Evolutionary conservation across 495 filamentous ascomycete species (phyloP).

Genomic region (Amniculicola lignicola): DNA sequence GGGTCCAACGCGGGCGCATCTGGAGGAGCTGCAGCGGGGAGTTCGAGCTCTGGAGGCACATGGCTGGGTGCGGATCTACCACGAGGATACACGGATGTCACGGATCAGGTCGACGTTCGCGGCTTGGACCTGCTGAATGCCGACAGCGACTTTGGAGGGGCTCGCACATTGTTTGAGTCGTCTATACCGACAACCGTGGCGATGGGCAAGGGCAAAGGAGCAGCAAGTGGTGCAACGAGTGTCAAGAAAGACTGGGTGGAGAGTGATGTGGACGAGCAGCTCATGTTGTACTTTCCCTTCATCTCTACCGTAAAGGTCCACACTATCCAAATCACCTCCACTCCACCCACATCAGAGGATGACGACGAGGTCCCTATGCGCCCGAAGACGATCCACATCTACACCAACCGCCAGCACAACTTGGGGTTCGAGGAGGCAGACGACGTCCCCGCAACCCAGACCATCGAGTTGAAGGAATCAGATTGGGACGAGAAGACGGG

Average conservation of each 20-base stretch:
- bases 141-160: constrained; percentile 64
- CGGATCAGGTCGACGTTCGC: constrained; percentile 71
- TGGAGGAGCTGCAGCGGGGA: constrained; percentile 45
- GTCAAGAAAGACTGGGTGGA: constrained; percentile 89
- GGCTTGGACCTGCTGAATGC: constrained; percentile 85
- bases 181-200: constrained; percentile 64
- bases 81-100: constrained; percentile 79
- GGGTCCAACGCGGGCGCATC: no score
- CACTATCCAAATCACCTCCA: constrained; percentile 82
- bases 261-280: constrained; percentile 97
- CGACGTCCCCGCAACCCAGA: constrained; percentile 74
- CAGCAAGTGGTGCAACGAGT: constrained; percentile 39
- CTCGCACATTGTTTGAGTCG: constrained; percentile 67
- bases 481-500: constrained; percentile 86
- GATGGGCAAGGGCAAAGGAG: constrained; percentile 50
- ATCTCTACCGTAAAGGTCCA: constrained; percentile 86
- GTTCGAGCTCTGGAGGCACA: constrained; percentile 23
- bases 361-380: constrained; percentile 74
- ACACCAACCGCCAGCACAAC: constrained; percentile 79
- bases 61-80: constrained; percentile 77
- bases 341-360: constrained; percentile 56
- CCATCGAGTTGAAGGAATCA: constrained; percentile 62
- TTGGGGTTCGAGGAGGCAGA: constrained; percentile 95
- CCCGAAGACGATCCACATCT: constrained; percentile 80
- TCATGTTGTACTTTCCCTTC: constrained; percentile 92